Base-by-base conservation (phyloP, 345 rosid genomes). In the Boechera divaricarpa region DNA sequence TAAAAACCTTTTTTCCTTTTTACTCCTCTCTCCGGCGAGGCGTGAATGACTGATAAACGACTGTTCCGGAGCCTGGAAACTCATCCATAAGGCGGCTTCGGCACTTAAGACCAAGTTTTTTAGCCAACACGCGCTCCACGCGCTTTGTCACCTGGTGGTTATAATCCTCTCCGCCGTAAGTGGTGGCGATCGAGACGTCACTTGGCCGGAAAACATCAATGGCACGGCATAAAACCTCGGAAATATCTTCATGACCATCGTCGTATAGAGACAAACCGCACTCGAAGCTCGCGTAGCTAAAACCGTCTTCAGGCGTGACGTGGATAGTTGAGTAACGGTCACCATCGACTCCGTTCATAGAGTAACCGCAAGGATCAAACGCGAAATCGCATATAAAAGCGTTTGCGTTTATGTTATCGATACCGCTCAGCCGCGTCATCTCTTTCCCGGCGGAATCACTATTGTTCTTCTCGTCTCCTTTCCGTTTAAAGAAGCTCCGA, bases 241-340 rank as follows among this genome's bases (percentile, higher is more conserved):
- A 73, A 4, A 93, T 49, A 52, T 90, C 88, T 0, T 85, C 86
- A 4, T 41, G 88, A 12, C 51, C 71, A 2, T 82, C 89, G 35
- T 92, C 97, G 77, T 83, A 82, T 0, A 84, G 57, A 61, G 93
- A 89, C 31, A 90, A 78, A 67, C 77, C 74, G 48, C 91, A 86
- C 84, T 96, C 99, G 64, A 83, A 96, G 80, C 99, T 96, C 0
- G 97, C 99, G 63, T 96, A 96, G 85, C 98, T 93, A 60, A 82
- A 93, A 4, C 98, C 99, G 41, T 88, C 98, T 77, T 96, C 99
- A 0, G 99, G 99, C 0, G 99, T 95, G 24, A 95, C 99, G 68
- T 95, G 99, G 32, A 95, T 93, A 4, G 99, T 95, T 0, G 99
- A 95, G 90, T 95, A 95, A 18, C 96, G 88, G n/a, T 91, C 91